Percentiles rank a stretch among this genome's conserved stretches.
phyloP scores from a whole-genome alignment of 768 basidiomycete genomes.

The Tricholoma sp. region DNA sequence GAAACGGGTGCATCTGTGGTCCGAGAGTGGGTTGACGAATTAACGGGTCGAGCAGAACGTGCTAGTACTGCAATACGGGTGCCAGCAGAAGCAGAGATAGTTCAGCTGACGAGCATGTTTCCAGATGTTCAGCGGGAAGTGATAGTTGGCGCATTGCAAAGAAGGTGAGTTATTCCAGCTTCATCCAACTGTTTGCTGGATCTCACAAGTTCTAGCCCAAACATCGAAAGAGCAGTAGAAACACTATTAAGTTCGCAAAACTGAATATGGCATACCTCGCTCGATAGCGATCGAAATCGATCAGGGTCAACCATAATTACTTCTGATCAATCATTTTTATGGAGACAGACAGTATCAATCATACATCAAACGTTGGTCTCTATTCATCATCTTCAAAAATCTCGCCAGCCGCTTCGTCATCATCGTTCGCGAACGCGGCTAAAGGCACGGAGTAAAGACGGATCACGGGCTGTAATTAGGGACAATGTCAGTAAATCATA shows the following conservation, averaged over 20 bases:
- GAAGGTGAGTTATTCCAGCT: constrained; percentile 52
- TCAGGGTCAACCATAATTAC: constrained; percentile 10
- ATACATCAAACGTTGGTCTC: constrained; percentile 10
- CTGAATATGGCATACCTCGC: constrained; percentile 14
- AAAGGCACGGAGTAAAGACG: constrained; percentile 91
- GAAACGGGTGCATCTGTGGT: constrained; percentile 47
- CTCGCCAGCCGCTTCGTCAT: constrained; percentile 48
- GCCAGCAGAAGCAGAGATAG: constrained; percentile 73
- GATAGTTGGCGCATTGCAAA: constrained; percentile 71
- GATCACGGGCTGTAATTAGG: constrained; percentile 71
- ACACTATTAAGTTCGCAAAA: constrained; percentile 56
- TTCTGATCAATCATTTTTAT: constrained; percentile 3
- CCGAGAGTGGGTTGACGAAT: constrained; percentile 75
- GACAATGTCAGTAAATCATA: constrained; percentile 10
- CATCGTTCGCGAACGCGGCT: constrained; percentile 79
- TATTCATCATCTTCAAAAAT: constrained; percentile 37
- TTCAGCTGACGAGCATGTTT: constrained; percentile 75
- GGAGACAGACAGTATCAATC: constrained; percentile 19
- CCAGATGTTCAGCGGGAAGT: constrained; percentile 71
- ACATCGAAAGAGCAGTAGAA: constrained; percentile 80
- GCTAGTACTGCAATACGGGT: constrained; percentile 56
- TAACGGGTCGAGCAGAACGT: constrained; percentile 61
- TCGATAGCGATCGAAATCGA: constrained; percentile 5
- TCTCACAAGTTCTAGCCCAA: constrained; percentile 41
- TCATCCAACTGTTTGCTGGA: constrained; percentile 6